Evolutionary conservation across 2,329 filamentous ascomycete species (phyloP).

Genomic region (Trichoderma sp.): DNA sequence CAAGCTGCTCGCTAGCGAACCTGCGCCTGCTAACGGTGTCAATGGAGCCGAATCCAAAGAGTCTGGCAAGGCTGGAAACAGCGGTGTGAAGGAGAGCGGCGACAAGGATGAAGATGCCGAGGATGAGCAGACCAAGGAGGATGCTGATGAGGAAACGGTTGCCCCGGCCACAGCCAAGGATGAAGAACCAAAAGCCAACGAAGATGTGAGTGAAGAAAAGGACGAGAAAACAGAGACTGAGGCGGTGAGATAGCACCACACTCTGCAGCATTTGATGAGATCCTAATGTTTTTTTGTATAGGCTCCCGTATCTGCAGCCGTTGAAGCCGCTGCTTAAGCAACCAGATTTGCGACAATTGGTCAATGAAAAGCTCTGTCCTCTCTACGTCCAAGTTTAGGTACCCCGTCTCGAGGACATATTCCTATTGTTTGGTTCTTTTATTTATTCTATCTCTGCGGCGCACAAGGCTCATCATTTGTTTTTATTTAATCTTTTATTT

Average conservation of each 20-base stretch:
- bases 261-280: constrained; percentile 4
- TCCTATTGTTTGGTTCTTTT: constrained; percentile 10
- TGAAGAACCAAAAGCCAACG: constrained; percentile 22
- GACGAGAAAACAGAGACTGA: constrained; percentile 28
- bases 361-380: neutral
- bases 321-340: constrained; percentile 38
- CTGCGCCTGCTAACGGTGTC: constrained; percentile 43
- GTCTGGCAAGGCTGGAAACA: constrained; percentile 43
- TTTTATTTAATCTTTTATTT: constrained; percentile 21
- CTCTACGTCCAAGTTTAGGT: neutral
- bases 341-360: neutral
- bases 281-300: constrained; percentile 11
- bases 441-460: constrained; percentile 16
- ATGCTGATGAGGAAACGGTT: constrained; percentile 31
- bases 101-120: constrained; percentile 34
- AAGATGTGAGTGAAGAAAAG: constrained; percentile 23
- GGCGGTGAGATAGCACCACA: constrained; percentile 8
- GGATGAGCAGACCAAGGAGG: constrained; percentile 24
- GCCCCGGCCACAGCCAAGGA: constrained; percentile 18
- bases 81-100: constrained; percentile 40
- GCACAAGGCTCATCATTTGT: constrained; percentile 16
- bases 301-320: constrained; percentile 33
- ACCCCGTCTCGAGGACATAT: neutral
- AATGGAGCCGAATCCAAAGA: constrained; percentile 43
- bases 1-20: constrained; percentile 66